phyloP scores from a whole-genome alignment of 2,329 filamentous ascomycete species.

The Talaromyces piceae region DNA sequence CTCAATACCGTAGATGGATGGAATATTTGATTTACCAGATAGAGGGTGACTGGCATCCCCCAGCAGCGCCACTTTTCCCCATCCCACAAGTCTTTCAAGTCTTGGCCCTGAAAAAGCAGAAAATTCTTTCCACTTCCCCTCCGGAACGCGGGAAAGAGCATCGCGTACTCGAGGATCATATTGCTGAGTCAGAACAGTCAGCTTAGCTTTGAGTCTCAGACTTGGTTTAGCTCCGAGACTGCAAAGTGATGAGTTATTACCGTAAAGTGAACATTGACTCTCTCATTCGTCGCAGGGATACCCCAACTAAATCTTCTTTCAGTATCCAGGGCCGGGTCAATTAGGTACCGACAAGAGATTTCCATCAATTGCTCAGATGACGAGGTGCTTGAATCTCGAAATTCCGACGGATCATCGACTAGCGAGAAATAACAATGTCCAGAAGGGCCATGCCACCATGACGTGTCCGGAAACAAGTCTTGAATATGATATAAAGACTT shows the following conservation, averaged over 20 bases:
- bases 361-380: slow-evolving; percentile 1
- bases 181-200: neutral
- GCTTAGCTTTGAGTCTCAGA: neutral
- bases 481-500: slow-evolving; percentile 2
- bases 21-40: slow-evolving; percentile 2
- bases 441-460: slow-evolving; percentile 4
- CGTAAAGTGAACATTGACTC: slow-evolving; percentile 14
- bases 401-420: slow-evolving; percentile 2
- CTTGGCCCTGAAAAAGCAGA: neutral
- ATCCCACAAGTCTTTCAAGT: slow-evolving; percentile 2
- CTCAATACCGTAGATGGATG: neutral
- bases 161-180: neutral
- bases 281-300: slow-evolving; percentile 16
- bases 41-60: slow-evolving; percentile 2
- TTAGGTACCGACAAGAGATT: slow-evolving; percentile 4
- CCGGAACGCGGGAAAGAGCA: slow-evolving; percentile 1
- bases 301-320: slow-evolving; percentile 17
- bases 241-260: no score
- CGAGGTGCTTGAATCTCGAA: neutral
- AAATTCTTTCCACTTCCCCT: slow-evolving; percentile 3
- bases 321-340: slow-evolving; percentile 9
- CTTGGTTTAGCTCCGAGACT: no score
- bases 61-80: slow-evolving; percentile 1
- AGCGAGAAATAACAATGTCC: slow-evolving; percentile 4
- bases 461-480: slow-evolving; percentile 1